Base-by-base conservation (phyloP, 257 asterid species). In the Thymus mandschuricus region DNA sequence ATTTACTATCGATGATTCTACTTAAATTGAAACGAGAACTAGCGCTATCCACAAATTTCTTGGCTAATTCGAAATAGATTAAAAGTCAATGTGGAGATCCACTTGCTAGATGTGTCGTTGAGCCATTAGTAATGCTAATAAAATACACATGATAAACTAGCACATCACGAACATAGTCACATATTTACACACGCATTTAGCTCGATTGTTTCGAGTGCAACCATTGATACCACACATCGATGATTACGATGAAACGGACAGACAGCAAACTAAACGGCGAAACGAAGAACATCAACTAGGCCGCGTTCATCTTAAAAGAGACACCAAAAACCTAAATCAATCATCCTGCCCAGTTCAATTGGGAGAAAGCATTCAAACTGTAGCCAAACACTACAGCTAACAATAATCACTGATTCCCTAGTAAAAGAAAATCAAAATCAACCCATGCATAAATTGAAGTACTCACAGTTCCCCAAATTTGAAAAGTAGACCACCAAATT, bases 311-410 rank as follows among this genome's bases (percentile, higher is more conserved):
- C 46, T 27, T 5, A 34, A 65, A 72, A 71, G 60, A 69, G 27
- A 70, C 40, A 64, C 43, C 12, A 78, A 51, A 63, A 68, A 15
- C 41, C 57, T 60, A 60, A 41, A n/a, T n/a, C 8, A 43, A 15
- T 58, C 43, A 21, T 45, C n/a, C 41, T 60, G 72, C 46, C 10
- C 44, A 63, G 55, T 57, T 69, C 54, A 55, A 35, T 35, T 35
- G 4, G 41, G 2, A 59, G 60, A 68, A 75, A 55, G 65, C 81
- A 78, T 71, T 81, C 82, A 80, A 72, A 66, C 63, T 34, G 83
- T 49, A 82, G 77, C 78, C 73, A 73, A 60, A 35, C n/a, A 11
- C 72, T 11, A 41, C 27, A 30, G 45, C 8, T 13, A 21, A 67
- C 30, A 1, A 27, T 60, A 60, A 46, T 31, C n/a, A n/a, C n/a